Conservation (phyloP, 23 red algal genomes). For the Gracilariopsis chorda region DNA sequence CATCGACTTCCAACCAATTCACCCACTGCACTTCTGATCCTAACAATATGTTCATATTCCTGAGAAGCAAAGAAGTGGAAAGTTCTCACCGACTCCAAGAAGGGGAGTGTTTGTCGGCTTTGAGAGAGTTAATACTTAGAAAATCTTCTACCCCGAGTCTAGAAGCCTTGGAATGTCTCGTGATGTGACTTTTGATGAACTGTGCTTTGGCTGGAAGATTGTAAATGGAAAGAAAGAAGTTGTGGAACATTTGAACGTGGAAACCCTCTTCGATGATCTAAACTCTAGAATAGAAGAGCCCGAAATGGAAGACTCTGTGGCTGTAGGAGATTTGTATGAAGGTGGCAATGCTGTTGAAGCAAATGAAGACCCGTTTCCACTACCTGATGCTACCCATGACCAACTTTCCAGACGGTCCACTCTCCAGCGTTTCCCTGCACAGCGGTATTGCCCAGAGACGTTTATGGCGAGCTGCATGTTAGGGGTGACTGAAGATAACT, state of each 20-base stretch:
- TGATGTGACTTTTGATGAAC: background rate
- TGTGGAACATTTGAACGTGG: too few species aligned
- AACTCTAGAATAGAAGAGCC: too few species aligned
- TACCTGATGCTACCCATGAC: background rate
- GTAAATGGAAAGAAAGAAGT: background rate
- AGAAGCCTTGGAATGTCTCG: background rate
- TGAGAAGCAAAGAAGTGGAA: background rate
- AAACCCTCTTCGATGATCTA: too few species aligned
- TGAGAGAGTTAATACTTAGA: background rate
- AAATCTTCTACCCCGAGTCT: background rate
- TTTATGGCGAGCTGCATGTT: background rate
- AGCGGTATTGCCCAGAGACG: background rate
- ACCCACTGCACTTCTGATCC: too few species aligned
- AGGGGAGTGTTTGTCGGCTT: conserved; percentile 43
- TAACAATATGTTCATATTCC: conserved; percentile 42
- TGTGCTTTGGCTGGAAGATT: background rate
- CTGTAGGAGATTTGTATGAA: too few species aligned
- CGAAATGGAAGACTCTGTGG: too few species aligned
- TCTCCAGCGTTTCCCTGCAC: background rate
- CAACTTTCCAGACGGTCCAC: background rate
- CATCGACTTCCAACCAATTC: too few species aligned
- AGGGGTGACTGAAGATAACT: background rate
- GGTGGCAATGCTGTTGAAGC: too few species aligned
- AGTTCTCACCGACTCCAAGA: too few species aligned
- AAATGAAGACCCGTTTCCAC: too few species aligned